These are phyloP conservation scores for Fusarium abutilonis DNA, from an alignment of 2,329 filamentous ascomycete genomes.

Conservation along the genomic window DNA sequence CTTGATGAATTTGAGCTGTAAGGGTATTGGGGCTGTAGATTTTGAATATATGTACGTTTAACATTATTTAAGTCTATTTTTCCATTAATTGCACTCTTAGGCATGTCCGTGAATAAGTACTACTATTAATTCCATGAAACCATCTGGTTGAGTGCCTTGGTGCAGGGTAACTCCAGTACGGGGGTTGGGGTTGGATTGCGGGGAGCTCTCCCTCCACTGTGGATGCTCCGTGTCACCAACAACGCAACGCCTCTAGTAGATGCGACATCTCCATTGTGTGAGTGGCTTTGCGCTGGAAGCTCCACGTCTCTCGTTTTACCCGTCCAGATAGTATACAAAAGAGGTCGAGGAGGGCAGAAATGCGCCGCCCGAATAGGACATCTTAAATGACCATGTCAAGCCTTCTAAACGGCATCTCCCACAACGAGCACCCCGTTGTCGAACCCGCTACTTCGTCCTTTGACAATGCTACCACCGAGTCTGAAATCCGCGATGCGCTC, in stretches of 20 bases:
- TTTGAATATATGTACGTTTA: too few species aligned
- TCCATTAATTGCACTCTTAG: too few species aligned
- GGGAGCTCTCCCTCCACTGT: slow-evolving; percentile 25
- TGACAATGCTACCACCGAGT: slow-evolving; percentile 76
- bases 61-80: too few species aligned
- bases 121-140: background rate
- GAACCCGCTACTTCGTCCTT: slow-evolving; percentile 54
- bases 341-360: slow-evolving; percentile 49
- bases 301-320: slow-evolving; percentile 23
- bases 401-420: slow-evolving; percentile 56
- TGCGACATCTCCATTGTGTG: slow-evolving; percentile 25
- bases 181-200: slow-evolving; percentile 23
- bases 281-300: slow-evolving; percentile 26
- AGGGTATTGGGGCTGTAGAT: too few species aligned
- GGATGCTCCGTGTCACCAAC: slow-evolving; percentile 44
- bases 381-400: slow-evolving; percentile 58
- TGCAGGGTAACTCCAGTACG: slow-evolving; percentile 35
- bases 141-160: background rate
- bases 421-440: slow-evolving; percentile 48
- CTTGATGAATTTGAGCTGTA: too few species aligned
- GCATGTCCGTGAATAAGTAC: background rate
- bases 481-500: slow-evolving; percentile 83
- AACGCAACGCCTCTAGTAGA: slow-evolving; percentile 14
- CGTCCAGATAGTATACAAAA: slow-evolving; percentile 25
- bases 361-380: slow-evolving; percentile 54